These are phyloP conservation scores for Castanea mollissima DNA, from an alignment of 306 rosid species.

Conservation along the genomic window DNA sequence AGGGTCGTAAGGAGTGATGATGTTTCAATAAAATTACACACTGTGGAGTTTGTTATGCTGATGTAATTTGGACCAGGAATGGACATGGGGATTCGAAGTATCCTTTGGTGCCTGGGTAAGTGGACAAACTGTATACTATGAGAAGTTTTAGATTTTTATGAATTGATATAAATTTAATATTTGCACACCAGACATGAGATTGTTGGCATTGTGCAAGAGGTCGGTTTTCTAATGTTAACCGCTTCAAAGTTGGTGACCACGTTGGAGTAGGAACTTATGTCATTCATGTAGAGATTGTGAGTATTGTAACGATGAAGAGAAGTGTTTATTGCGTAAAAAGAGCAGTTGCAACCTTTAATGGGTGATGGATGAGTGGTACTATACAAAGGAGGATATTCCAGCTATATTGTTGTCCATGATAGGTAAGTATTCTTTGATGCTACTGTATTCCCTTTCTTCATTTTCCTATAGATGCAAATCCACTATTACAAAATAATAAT, in stretches of 20 bases:
- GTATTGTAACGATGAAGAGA: constrained; percentile 28
- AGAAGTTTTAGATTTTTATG: not conserved
- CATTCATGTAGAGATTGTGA: constrained; percentile 50
- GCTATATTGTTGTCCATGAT: constrained; percentile 41
- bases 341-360: constrained; percentile 32
- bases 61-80: constrained; percentile 36
- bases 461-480: not conserved
- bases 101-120: constrained; percentile 44
- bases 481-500: no score
- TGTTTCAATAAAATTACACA: constrained; percentile 42
- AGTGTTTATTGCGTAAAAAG: constrained; percentile 31
- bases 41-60: constrained; percentile 48
- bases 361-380: constrained; percentile 37
- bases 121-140: not conserved
- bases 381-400: constrained; percentile 50
- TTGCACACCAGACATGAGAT: constrained; percentile 42
- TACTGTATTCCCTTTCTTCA: no score
- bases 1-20: constrained; percentile 37
- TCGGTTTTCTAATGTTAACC: constrained; percentile 34
- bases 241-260: constrained; percentile 45
- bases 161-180: not conserved
- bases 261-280: constrained; percentile 49
- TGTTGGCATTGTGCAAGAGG: constrained; percentile 39
- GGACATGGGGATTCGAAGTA: constrained; percentile 35
- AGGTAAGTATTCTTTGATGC: constrained; percentile 21